A percentile compares a stretch with the other conserved stretches of the same genome.
Evolutionary conservation across 2,329 filamentous ascomycete species (phyloP).

Genomic region (Colletotrichum lindemuthianum): DNA sequence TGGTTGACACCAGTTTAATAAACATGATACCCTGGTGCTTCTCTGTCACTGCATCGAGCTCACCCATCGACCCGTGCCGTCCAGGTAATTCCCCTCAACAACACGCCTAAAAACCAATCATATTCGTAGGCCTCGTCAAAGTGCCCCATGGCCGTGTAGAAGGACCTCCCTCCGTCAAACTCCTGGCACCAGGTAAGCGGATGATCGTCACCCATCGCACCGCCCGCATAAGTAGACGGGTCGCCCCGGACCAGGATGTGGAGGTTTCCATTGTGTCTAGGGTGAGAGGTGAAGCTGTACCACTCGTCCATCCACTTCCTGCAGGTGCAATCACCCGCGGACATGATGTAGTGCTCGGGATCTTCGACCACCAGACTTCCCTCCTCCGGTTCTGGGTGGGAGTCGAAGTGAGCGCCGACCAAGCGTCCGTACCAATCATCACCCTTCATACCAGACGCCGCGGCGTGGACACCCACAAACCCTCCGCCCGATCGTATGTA

Average conservation of each 20-base stretch:
- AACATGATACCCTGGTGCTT: background rate
- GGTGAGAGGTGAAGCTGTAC: constrained; percentile 53
- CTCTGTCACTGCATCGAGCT: background rate
- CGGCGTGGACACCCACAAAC: constrained; percentile 53
- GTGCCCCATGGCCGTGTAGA: constrained; percentile 55
- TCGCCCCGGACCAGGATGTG: constrained; percentile 49
- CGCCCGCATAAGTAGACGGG: constrained; percentile 48
- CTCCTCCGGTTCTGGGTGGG: constrained; percentile 50
- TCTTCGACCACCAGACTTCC: constrained; percentile 45
- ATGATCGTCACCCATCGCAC: constrained; percentile 48
- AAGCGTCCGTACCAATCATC: constrained; percentile 50
- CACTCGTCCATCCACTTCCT: constrained; percentile 52
- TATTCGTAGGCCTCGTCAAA: constrained; percentile 52
- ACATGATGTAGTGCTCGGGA: constrained; percentile 43
- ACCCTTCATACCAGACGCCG: constrained; percentile 46
- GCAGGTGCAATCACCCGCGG: background rate
- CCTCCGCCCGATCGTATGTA: constrained; percentile 49
- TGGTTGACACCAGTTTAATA: background rate
- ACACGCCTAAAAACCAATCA: constrained; percentile 36
- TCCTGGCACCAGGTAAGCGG: constrained; percentile 53
- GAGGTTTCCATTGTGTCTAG: constrained; percentile 40
- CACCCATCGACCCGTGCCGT: constrained; percentile 17
- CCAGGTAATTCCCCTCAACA: constrained; percentile 32
- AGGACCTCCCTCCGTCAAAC: constrained; percentile 50
- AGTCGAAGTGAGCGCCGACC: constrained; percentile 50